A percentile compares a stretch with the other conserved stretches of the same genome.
Evolutionary conservation across 305 asterid genomes (phyloP).

Genomic region (Fraxinus ornus): DNA sequence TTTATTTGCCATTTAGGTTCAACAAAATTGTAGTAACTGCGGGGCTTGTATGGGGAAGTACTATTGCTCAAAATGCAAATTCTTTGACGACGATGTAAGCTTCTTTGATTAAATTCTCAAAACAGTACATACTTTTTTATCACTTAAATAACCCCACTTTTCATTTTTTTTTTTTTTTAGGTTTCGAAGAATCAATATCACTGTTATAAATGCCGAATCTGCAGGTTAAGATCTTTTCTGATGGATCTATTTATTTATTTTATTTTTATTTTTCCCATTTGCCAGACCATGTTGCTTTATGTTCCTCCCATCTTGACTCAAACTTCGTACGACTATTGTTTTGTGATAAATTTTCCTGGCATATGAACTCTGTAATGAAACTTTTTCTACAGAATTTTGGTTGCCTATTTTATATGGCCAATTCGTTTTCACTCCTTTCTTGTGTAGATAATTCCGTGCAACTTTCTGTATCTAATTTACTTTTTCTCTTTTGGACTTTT

Average conservation of each 20-base stretch:
- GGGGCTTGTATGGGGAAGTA: conserved; percentile 68
- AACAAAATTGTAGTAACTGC: conserved; percentile 54
- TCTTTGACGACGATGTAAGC: conserved; percentile 75
- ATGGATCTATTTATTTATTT: neutral
- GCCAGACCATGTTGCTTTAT: neutral
- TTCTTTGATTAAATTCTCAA: neutral
- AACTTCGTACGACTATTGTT: conserved; percentile 15
- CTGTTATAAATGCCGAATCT: conserved; percentile 80
- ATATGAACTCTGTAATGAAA: conserved; percentile 8
- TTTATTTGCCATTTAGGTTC: conserved; percentile 45
- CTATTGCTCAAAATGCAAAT: conserved; percentile 67
- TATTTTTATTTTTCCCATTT: neutral
- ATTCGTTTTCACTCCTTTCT: conserved; percentile 17
- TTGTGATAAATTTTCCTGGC: neutral
- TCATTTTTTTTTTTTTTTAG: conserved; percentile 26
- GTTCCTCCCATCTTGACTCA: conserved; percentile 13
- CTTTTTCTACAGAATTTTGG: neutral
- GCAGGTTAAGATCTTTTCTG: conserved; percentile 51
- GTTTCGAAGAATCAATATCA: conserved; percentile 76
- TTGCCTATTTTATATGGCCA: neutral
- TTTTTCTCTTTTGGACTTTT: neutral
- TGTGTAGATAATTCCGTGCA: neutral
- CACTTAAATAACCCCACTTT: neutral
- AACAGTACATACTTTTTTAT: neutral
- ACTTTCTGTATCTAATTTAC: conserved; percentile 15